Conservation (phyloP, 2,329 filamentous ascomycete species). For the Penicillium digitatum region DNA sequence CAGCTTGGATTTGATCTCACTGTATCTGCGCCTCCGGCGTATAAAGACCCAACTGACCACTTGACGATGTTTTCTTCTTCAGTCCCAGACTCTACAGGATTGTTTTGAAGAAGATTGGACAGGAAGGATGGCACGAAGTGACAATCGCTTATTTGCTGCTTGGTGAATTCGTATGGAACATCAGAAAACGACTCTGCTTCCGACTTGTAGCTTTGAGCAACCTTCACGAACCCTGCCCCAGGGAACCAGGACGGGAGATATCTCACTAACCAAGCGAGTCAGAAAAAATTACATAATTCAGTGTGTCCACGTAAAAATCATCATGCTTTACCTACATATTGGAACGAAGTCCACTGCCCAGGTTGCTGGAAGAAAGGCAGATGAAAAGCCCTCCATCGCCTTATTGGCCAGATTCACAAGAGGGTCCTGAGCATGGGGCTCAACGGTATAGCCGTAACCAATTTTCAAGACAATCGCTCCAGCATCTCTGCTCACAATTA, state of each 20-base stretch:
- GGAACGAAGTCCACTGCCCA: constrained; percentile 49
- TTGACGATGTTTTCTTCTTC: constrained; percentile 31
- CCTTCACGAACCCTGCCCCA: constrained; percentile 44
- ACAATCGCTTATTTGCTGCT: constrained; percentile 37
- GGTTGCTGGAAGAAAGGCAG: constrained; percentile 41
- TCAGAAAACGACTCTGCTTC: constrained; percentile 27
- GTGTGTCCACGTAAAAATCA: background rate
- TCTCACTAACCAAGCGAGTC: constrained; percentile 18
- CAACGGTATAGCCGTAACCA: constrained; percentile 34
- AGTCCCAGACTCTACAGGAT: constrained; percentile 20
- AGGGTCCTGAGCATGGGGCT: constrained; percentile 23
- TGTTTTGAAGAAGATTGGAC: constrained; percentile 38
- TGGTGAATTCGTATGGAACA: constrained; percentile 45
- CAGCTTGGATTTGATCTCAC: constrained; percentile 15
- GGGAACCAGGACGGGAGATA: constrained; percentile 46
- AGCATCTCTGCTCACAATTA: constrained; percentile 26
- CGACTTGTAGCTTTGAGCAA: constrained; percentile 34
- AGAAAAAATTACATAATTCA: background rate
- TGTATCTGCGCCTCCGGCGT: constrained; percentile 44
- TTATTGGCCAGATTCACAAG: constrained; percentile 43
- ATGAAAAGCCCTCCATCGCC: constrained; percentile 42
- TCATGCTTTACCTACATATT: constrained; percentile 9
- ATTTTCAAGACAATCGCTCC: constrained; percentile 43
- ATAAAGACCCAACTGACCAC: constrained; percentile 40
- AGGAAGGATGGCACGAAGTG: constrained; percentile 39